Evolutionary conservation across 2,329 filamentous ascomycete species (phyloP), one percentile per base, ranked within the genome.

Genomic region (Chaetomiaceae sp.): DNA sequence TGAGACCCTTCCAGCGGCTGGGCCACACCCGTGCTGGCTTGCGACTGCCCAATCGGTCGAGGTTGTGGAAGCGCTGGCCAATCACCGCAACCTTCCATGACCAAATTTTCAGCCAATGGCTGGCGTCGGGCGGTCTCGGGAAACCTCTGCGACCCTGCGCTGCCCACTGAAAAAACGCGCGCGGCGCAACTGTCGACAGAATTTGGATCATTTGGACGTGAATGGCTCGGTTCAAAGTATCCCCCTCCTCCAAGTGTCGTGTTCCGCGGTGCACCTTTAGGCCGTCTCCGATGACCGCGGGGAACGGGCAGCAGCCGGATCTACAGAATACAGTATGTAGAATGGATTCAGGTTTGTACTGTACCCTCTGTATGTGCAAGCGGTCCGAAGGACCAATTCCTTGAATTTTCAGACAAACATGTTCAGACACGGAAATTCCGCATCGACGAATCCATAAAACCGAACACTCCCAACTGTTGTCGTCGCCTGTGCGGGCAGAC

Each of bases 31-130:
- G 4, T 23, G 8, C 20, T 20, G 21, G 13, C 34, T 36, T 7
- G 36, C 32, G 46, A 47, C 37, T 53, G 57, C 58, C 58, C 52
- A 51, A 58, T 60, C 56, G 25, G 56, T 58, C 54, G 54, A 50
- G 43, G 58, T 48, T 47, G 48, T 52, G 55, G n/a, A 32, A n/a
- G 32, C n/a, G 11, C 37, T 16, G 56, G 29, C 55, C 56, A 58
- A 57, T 56, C 43, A 54, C 13, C 52, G 21, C 11, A 11, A 9
- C 23, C 11, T 13, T 18, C 27, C n/a, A 16, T 34, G n/a, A 18
- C 11, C 25, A 34, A 51, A 8, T 55, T 58, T 56, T 44, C 40
- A 57, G 42, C 58, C 56, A 60, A 57, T 60, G 43, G 50, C 45
- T 41, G 44, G 18, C 4, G 16, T 38, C 48, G 53, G 49, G 45